Percentiles rank a stretch among this genome's conserved stretches.
Conservation (phyloP, 2,329 filamentous ascomycete genomes). For the Pestalotiopsis sp. region DNA sequence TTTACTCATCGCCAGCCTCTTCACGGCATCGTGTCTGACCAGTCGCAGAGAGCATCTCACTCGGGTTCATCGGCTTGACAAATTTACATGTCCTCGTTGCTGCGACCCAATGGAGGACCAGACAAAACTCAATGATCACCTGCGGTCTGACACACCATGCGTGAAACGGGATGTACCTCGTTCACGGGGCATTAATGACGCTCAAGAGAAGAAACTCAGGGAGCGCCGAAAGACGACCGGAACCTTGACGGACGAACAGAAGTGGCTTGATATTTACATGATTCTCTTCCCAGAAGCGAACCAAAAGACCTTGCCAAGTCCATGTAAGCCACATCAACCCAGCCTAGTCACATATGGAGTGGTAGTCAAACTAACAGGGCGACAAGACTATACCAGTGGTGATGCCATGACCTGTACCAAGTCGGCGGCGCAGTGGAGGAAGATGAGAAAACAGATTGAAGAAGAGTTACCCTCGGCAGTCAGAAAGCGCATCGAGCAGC, state of each 20-base stretch:
- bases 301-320: conserved; percentile 26
- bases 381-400: conserved; percentile 24
- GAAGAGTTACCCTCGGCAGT: conserved; percentile 27
- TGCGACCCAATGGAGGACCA: conserved; percentile 22
- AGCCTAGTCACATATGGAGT: not conserved
- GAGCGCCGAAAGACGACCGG: conserved; percentile 25
- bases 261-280: conserved; percentile 31
- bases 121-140: conserved; percentile 23
- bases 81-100: conserved; percentile 28
- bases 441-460: conserved; percentile 24
- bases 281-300: conserved; percentile 30
- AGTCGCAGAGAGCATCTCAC: conserved; percentile 28
- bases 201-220: conserved; percentile 26
- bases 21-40: not conserved
- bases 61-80: conserved; percentile 26
- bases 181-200: conserved; percentile 27
- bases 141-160: conserved; percentile 28
- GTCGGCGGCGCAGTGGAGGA: conserved; percentile 21
- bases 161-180: conserved; percentile 22
- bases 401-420: conserved; percentile 20
- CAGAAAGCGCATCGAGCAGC: conserved; percentile 25
- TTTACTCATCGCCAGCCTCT: not conserved
- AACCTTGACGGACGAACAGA: conserved; percentile 26
- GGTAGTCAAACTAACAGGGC: conserved; percentile 14
- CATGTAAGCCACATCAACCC: conserved; percentile 22